Evolutionary conservation across 2,329 filamentous ascomycete species (phyloP).

Genomic region (Fusarium sp.): DNA sequence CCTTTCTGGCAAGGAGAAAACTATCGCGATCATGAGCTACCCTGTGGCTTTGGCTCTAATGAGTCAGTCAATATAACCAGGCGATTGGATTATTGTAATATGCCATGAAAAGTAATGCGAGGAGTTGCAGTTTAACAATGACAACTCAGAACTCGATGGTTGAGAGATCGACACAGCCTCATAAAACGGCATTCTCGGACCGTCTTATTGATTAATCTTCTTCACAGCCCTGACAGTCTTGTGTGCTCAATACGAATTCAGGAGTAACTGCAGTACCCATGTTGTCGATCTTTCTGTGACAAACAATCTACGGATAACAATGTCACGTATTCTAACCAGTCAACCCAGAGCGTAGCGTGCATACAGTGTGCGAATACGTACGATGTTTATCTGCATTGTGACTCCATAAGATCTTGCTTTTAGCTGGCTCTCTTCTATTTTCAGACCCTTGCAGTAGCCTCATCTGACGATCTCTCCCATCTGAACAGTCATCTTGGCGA

Average conservation of each 20-base stretch:
- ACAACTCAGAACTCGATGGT: background rate
- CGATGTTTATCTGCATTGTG: background rate
- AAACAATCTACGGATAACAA: too few species aligned
- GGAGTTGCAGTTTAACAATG: background rate
- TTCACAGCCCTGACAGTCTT: conserved; percentile 13
- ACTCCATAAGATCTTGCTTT: background rate
- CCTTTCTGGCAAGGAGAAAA: too few species aligned
- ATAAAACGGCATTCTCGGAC: conserved; percentile 1
- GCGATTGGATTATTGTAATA: background rate
- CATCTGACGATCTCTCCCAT: conserved; percentile 9
- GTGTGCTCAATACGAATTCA: conserved; percentile 5
- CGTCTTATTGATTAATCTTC: conserved; percentile 10
- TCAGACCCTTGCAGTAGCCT: conserved; percentile 19
- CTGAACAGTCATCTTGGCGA: background rate
- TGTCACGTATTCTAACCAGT: background rate
- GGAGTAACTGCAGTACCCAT: conserved; percentile 24
- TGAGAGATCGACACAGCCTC: conserved; percentile 14
- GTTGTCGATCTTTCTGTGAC: conserved; percentile 24
- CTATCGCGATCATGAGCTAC: background rate
- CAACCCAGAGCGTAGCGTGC: background rate
- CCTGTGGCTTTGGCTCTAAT: background rate
- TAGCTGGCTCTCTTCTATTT: background rate
- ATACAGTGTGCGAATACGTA: background rate
- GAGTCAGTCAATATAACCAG: background rate
- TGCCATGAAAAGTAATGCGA: background rate